phyloP scores from a whole-genome alignment of 192 early-diverging fungal species.

The Thoreauomyces humboldtii region DNA sequence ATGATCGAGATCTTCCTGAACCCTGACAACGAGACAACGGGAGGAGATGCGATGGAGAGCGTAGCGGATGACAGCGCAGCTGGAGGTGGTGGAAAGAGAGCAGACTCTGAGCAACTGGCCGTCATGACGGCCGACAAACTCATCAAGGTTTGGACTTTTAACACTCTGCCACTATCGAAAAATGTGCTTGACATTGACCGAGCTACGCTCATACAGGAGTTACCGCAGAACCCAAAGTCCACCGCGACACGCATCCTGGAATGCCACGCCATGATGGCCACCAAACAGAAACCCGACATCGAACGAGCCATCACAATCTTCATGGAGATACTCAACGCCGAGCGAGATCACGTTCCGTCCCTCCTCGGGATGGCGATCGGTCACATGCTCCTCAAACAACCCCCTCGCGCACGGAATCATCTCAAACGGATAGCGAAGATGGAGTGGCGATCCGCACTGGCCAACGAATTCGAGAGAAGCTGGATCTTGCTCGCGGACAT shows the following conservation, averaged over 20 bases:
- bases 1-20: slow-evolving; percentile 61
- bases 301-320: slow-evolving; percentile 43
- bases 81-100: slow-evolving; percentile 9
- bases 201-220: slow-evolving; percentile 26
- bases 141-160: slow-evolving; percentile 41
- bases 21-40: slow-evolving; percentile 54
- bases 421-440: slow-evolving; percentile 52
- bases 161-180: not conserved
- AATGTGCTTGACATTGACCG: not conserved
- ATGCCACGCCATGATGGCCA: slow-evolving; percentile 48
- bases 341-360: slow-evolving; percentile 53
- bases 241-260: slow-evolving; percentile 43
- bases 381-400: slow-evolving; percentile 55
- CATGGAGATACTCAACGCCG: slow-evolving; percentile 46
- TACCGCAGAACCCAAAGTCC: slow-evolving; percentile 43
- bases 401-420: slow-evolving; percentile 54
- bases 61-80: not conserved
- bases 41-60: slow-evolving; percentile 50
- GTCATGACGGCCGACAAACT: slow-evolving; percentile 56
- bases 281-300: slow-evolving; percentile 54
- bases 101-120: slow-evolving; percentile 46
- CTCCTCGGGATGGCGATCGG: slow-evolving; percentile 46
- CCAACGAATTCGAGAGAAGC: slow-evolving; percentile 47
- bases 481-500: slow-evolving; percentile 56
- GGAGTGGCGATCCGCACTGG: slow-evolving; percentile 44